These are phyloP conservation scores for Stemphylium vesicarium DNA, from an alignment of 2,329 filamentous ascomycete genomes.

Conservation along the genomic window DNA sequence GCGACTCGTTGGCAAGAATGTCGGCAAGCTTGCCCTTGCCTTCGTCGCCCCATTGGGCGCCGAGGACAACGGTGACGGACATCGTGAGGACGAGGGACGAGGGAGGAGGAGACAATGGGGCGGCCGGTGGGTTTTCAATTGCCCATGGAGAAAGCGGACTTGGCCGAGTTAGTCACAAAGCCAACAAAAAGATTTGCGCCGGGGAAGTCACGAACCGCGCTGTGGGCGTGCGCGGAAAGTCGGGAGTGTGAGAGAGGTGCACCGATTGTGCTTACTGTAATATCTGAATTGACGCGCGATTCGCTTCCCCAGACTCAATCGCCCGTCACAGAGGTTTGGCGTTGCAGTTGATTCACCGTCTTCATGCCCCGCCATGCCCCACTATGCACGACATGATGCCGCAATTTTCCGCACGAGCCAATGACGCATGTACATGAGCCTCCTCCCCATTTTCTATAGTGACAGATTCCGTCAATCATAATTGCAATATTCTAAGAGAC, in stretches of 20 bases:
- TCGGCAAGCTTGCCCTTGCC: conserved; percentile 67
- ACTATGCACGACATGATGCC: conserved; percentile 15
- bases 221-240: neutral
- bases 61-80: conserved; percentile 65
- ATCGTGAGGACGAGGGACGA: conserved; percentile 29
- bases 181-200: conserved; percentile 35
- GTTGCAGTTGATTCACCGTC: neutral
- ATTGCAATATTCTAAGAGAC: too few relatives aligned
- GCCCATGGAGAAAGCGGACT: conserved; percentile 22
- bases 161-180: conserved; percentile 24
- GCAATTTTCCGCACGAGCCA: conserved; percentile 20
- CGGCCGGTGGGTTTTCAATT: conserved; percentile 28
- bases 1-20: conserved; percentile 59
- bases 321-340: neutral
- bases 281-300: neutral
- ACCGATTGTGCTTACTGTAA: neutral
- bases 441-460: neutral
- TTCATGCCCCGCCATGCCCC: conserved; percentile 25
- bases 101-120: conserved; percentile 18
- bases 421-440: conserved; percentile 15
- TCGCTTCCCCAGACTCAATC: neutral
- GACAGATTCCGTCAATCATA: too few relatives aligned
- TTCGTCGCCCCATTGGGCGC: conserved; percentile 67
- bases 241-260: neutral
- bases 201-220: conserved; percentile 1